A percentile compares a stretch with the other conserved stretches of the same genome.
Evolutionary conservation across 345 rosid genomes (phyloP).

Genomic region (Lagerstroemia speciosa): DNA sequence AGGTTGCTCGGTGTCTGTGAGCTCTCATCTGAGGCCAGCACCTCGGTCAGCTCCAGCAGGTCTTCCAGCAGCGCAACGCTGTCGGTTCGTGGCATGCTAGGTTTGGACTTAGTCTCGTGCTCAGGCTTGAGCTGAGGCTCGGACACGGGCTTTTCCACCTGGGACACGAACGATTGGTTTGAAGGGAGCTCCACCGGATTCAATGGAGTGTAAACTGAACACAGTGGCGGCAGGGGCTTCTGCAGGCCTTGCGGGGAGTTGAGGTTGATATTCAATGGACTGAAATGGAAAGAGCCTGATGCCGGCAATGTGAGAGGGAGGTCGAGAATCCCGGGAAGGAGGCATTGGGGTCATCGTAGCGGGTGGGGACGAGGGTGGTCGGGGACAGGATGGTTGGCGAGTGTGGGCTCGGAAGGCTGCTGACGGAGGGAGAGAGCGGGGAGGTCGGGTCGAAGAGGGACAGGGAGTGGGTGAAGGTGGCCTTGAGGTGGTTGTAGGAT

Average conservation of each 20-base stretch:
- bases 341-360: not conserved
- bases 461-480: conserved; percentile 21
- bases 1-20: conserved; percentile 10
- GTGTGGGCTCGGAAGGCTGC: not conserved
- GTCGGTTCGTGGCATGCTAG: conserved; percentile 6
- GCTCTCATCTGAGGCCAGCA: conserved; percentile 23
- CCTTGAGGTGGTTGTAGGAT: conserved; percentile 5
- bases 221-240: conserved; percentile 6
- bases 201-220: conserved; percentile 12
- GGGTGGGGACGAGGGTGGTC: not conserved
- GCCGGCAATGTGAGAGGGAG: conserved; percentile 6
- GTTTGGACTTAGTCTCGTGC: conserved; percentile 2
- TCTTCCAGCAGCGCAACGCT: conserved; percentile 41
- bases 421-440: conserved; percentile 2
- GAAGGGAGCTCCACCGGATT: conserved; percentile 61
- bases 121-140: conserved; percentile 1
- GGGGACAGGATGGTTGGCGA: conserved; percentile 1
- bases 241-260: conserved; percentile 19
- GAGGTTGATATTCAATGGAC: conserved; percentile 6
- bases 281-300: conserved; percentile 10
- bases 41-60: conserved; percentile 43
- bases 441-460: conserved; percentile 15
- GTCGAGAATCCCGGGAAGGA: conserved; percentile 3
- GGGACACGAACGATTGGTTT: conserved; percentile 38
- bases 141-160: conserved; percentile 33